Percentiles rank a stretch among this genome's conserved stretches.
Evolutionary conservation across 208 protist genomes (phyloP).

Genomic region (Porcisia deanei): DNA sequence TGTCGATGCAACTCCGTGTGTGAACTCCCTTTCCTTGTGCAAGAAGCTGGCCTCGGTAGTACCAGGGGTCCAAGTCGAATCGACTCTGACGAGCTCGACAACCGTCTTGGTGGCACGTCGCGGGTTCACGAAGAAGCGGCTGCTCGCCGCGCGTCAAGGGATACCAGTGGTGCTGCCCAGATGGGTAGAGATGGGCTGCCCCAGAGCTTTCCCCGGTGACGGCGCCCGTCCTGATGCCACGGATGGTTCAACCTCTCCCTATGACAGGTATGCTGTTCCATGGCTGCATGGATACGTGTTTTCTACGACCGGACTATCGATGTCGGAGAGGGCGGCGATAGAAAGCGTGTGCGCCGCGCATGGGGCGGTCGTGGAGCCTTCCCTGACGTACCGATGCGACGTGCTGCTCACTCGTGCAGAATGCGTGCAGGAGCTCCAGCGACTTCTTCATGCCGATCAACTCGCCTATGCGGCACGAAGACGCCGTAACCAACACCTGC

Average conservation of each 20-base stretch:
- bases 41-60: conserved; percentile 9
- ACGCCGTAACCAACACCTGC: not conserved
- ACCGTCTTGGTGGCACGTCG: conserved; percentile 60
- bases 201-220: not conserved
- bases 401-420: conserved; percentile 56
- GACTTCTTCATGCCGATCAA: conserved; percentile 12
- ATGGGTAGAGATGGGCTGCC: conserved; percentile 43
- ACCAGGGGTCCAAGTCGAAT: conserved; percentile 37
- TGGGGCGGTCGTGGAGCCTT: conserved; percentile 42
- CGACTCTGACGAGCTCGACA: conserved; percentile 44
- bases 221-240: not conserved
- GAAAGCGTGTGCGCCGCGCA: conserved; percentile 40
- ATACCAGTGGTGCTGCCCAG: conserved; percentile 58
- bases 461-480: not conserved
- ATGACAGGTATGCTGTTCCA: conserved; percentile 36
- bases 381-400: conserved; percentile 45
- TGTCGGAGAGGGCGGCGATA: conserved; percentile 50
- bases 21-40: not conserved
- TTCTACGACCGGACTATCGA: conserved; percentile 44
- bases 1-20: not conserved
- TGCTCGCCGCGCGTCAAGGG: conserved; percentile 51
- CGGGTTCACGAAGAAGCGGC: conserved; percentile 70
- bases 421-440: conserved; percentile 33
- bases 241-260: not conserved
- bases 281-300: conserved; percentile 72